Conservation (phyloP, 2,329 filamentous ascomycete genomes). For the Penicillium sp. region DNA sequence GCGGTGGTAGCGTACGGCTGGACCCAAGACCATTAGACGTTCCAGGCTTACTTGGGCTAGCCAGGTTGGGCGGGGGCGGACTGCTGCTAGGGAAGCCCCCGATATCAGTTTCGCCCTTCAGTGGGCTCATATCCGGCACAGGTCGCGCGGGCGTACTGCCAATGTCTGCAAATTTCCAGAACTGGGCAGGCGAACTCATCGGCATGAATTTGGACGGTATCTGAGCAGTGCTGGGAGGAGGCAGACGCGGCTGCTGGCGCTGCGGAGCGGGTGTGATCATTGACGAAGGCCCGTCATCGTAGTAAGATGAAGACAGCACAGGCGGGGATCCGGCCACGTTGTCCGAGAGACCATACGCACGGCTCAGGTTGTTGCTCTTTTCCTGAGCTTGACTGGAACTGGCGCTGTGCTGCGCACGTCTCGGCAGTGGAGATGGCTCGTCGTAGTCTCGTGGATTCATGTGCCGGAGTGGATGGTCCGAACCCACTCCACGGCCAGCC, state of each 20-base stretch:
- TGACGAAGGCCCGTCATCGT: conserved; percentile 43
- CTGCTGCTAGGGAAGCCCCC: conserved; percentile 44
- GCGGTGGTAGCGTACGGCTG: conserved; percentile 28
- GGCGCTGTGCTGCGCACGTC: conserved; percentile 27
- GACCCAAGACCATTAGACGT: conserved; percentile 28
- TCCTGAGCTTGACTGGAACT: conserved; percentile 19
- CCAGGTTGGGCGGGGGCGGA: conserved; percentile 44
- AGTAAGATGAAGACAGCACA: conserved; percentile 46
- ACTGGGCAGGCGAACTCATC: conserved; percentile 47
- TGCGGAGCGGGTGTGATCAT: conserved; percentile 48
- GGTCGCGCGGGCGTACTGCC: conserved; percentile 42
- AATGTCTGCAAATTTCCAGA: conserved; percentile 47
- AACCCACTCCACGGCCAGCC: conserved; percentile 27
- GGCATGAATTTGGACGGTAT: conserved; percentile 49
- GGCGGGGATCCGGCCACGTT: conserved; percentile 41
- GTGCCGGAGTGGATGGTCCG: conserved; percentile 28
- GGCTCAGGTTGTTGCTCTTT: conserved; percentile 26
- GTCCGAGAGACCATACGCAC: conserved; percentile 39
- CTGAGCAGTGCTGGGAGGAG: conserved; percentile 46
- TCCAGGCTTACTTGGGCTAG: conserved; percentile 42
- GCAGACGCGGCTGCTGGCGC: conserved; percentile 45
- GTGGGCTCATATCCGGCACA: conserved; percentile 43
- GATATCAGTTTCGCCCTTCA: conserved; percentile 40
- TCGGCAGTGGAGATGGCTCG: conserved; percentile 41
- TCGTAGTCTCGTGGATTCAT: conserved; percentile 35